Percentiles rank a stretch among this genome's conserved stretches.
Evolutionary conservation across 192 early-diverging fungal genomes (phyloP).

Genomic region (Kickxella alabastrina): DNA sequence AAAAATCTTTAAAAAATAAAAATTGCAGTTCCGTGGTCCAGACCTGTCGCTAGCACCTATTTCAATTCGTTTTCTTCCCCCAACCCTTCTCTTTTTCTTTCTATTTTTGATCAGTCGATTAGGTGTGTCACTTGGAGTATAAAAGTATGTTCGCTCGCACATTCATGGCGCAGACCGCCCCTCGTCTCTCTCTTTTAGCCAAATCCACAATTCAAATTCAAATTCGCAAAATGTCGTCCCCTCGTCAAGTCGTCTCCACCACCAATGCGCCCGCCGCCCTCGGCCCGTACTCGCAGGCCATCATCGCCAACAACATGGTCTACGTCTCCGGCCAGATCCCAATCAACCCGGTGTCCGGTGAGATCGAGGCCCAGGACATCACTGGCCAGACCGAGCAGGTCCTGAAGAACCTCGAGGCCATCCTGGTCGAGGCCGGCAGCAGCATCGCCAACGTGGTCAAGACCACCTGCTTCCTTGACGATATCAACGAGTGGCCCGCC

Average conservation of each 20-base stretch:
- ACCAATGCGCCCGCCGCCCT: constrained; percentile 65
- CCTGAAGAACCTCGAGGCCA: constrained; percentile 78
- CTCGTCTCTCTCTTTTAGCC: constrained; percentile 8
- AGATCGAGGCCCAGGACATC: constrained; percentile 68
- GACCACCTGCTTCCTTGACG: constrained; percentile 93
- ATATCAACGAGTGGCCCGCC: constrained; percentile 82
- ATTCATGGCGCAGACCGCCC: neutral
- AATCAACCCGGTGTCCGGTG: constrained; percentile 71
- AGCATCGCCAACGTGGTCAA: constrained; percentile 85
- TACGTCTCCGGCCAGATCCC: constrained; percentile 78
- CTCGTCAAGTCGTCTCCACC: constrained; percentile 54
- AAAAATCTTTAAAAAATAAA: neutral
- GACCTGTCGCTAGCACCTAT: no score
- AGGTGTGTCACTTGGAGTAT: neutral
- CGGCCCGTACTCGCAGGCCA: constrained; percentile 78
- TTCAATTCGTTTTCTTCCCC: no score
- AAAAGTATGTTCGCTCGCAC: constrained; percentile 7
- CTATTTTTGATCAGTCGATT: neutral
- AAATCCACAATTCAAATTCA: neutral
- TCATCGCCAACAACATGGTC: constrained; percentile 78
- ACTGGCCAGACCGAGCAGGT: constrained; percentile 70
- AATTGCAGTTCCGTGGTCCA: neutral
- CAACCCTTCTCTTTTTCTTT: neutral
- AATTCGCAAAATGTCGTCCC: constrained; percentile 26
- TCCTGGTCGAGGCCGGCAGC: constrained; percentile 77